Evolutionary conservation across 202 grass and related monocot species (phyloP).

Genomic region (Miscanthus sacchariflorus): DNA sequence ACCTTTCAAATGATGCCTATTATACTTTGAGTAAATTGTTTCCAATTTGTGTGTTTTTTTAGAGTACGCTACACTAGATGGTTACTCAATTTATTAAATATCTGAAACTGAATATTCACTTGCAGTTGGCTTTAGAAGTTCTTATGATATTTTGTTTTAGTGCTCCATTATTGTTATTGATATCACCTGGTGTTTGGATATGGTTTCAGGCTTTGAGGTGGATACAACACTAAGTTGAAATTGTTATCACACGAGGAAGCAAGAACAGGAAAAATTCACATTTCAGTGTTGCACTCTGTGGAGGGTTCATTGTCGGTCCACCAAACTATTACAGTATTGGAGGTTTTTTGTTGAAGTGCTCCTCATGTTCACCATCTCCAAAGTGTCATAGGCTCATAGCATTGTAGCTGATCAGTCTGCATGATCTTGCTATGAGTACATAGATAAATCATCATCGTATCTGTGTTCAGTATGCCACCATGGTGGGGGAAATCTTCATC

Average conservation of each 20-base stretch:
- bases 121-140: neutral
- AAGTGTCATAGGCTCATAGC: constrained; percentile 24
- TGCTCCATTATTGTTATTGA: constrained; percentile 38
- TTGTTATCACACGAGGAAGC: neutral
- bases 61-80: neutral
- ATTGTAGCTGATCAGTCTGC: constrained; percentile 14
- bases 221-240: constrained; percentile 21
- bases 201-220: constrained; percentile 47
- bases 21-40: neutral
- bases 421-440: constrained; percentile 41
- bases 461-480: constrained; percentile 79
- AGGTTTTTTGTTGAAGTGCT: constrained; percentile 1
- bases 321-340: neutral
- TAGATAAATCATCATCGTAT: constrained; percentile 27
- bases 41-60: neutral
- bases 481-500: constrained; percentile 98
- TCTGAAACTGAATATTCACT: constrained; percentile 30
- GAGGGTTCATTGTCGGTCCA: constrained; percentile 27
- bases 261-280: constrained; percentile 30
- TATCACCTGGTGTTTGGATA: constrained; percentile 25
- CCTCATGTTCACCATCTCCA: neutral
- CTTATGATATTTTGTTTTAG: constrained; percentile 2
- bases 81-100: neutral
- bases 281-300: constrained; percentile 23
- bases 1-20: constrained; percentile 7